Evolutionary conservation across 2,329 filamentous ascomycete genomes (phyloP).

Genomic region (Beauveria scarabaeidicola): DNA sequence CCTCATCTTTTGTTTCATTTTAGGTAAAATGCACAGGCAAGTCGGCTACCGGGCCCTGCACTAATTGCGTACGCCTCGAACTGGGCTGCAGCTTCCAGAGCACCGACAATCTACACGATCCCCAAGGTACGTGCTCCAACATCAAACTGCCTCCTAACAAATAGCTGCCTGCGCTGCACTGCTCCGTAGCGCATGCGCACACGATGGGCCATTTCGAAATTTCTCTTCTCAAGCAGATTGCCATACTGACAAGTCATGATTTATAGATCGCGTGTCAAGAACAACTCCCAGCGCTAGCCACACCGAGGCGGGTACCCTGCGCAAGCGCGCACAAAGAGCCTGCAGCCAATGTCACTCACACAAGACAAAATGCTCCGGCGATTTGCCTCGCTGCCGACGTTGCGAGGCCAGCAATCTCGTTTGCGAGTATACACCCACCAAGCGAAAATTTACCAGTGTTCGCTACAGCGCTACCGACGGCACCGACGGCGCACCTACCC

Average conservation of each 20-base stretch:
- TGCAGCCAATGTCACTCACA: conserved; percentile 33
- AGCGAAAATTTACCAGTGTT: conserved; percentile 29
- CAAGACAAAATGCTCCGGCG: conserved; percentile 36
- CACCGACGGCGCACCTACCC: neutral
- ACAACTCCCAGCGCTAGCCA: conserved; percentile 32
- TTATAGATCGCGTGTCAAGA: conserved; percentile 24
- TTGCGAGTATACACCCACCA: conserved; percentile 33
- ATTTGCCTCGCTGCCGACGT: conserved; percentile 30
- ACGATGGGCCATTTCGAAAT: neutral
- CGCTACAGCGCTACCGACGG: conserved; percentile 17
- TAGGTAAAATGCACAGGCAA: conserved; percentile 36
- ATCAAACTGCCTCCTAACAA: neutral
- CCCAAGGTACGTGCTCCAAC: conserved; percentile 14
- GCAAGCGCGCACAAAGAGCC: conserved; percentile 34
- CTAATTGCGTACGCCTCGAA: conserved; percentile 29
- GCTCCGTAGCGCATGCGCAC: neutral
- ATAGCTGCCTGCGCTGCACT: neutral
- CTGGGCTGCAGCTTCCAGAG: conserved; percentile 28
- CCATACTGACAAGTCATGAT: conserved; percentile 2
- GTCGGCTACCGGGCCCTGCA: conserved; percentile 26
- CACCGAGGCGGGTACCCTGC: conserved; percentile 33
- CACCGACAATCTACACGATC: conserved; percentile 15
- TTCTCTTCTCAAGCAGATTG: neutral
- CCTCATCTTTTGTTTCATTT: neutral
- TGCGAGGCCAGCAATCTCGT: conserved; percentile 26